Evolutionary conservation across 1,284 basidiomycete species (phyloP).

Genomic region (Neotropicomus parvogracilis): DNA sequence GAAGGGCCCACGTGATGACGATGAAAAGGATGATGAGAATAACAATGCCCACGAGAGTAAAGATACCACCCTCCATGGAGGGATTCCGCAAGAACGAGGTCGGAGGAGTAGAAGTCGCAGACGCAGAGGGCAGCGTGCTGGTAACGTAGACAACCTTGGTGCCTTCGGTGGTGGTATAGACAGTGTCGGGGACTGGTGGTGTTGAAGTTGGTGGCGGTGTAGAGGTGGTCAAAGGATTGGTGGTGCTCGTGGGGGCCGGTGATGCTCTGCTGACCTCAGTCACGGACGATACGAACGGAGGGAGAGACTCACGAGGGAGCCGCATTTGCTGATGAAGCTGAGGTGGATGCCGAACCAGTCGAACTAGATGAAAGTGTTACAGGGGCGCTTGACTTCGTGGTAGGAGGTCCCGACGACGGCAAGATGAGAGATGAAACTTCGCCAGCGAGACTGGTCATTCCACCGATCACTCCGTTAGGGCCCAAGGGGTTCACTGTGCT

Average conservation of each 20-base stretch:
- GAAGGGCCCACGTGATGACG: slow-evolving; percentile 45
- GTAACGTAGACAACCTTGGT: slow-evolving; percentile 29
- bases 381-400: slow-evolving; percentile 10
- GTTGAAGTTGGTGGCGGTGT: slow-evolving; percentile 12
- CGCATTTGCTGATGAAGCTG: slow-evolving; percentile 4
- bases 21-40: slow-evolving; percentile 46
- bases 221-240: slow-evolving; percentile 4
- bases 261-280: slow-evolving; percentile 11
- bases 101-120: slow-evolving; percentile 23
- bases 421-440: slow-evolving; percentile 10
- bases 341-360: slow-evolving; percentile 26
- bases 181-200: slow-evolving; percentile 1
- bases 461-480: slow-evolving; percentile 9
- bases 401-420: slow-evolving; percentile 22
- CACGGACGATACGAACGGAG: background rate
- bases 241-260: slow-evolving; percentile 6
- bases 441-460: slow-evolving; percentile 21
- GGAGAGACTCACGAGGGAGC: slow-evolving; percentile 21
- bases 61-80: slow-evolving; percentile 53
- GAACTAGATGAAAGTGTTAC: slow-evolving; percentile 25
- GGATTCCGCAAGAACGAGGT: slow-evolving; percentile 60
- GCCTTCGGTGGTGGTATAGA: slow-evolving; percentile 24
- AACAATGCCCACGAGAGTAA: slow-evolving; percentile 51
- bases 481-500: background rate
- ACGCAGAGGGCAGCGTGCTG: slow-evolving; percentile 17